A percentile compares a stretch with the other conserved stretches of the same genome.
Evolutionary conservation across 345 rosid genomes (phyloP).

Genomic region (Erysimum cheiranthoides): DNA sequence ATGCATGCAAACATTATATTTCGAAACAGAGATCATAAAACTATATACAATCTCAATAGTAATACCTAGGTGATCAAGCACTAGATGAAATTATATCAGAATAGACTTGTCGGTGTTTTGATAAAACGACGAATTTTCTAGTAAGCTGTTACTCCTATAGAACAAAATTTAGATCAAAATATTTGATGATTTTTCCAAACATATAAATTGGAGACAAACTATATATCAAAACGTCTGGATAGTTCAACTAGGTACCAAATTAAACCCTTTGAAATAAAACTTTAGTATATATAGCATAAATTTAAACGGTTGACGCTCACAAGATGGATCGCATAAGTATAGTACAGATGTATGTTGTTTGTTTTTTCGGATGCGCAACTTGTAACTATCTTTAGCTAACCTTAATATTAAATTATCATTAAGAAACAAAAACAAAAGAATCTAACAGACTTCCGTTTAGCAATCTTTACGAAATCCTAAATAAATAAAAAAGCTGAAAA

Average conservation of each 20-base stretch:
- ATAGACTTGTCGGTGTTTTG: not conserved
- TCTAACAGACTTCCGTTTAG: not conserved
- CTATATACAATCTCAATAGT: not conserved
- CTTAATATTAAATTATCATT: not conserved
- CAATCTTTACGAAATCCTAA: conserved; percentile 12
- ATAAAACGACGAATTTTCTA: not conserved
- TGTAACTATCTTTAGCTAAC: not conserved
- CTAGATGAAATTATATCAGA: not conserved
- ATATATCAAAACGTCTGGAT: not conserved
- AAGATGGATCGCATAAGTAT: not conserved
- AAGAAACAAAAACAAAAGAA: not conserved
- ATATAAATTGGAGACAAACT: not conserved
- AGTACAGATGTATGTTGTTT: not conserved
- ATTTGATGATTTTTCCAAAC: not conserved
- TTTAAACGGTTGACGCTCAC: not conserved
- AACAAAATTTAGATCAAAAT: conserved; percentile 1
- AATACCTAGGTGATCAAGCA: not conserved
- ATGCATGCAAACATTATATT: conserved; percentile 18
- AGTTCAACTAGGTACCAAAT: not conserved
- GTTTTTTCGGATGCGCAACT: not conserved
- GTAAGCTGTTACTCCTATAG: not conserved
- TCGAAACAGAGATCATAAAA: not conserved
- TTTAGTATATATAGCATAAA: not conserved
- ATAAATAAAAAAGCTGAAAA: conserved; percentile 21
- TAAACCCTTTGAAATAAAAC: not conserved